phyloP scores from a whole-genome alignment of 2,329 filamentous ascomycete species.

The Hypoxylon rubiginosum region DNA sequence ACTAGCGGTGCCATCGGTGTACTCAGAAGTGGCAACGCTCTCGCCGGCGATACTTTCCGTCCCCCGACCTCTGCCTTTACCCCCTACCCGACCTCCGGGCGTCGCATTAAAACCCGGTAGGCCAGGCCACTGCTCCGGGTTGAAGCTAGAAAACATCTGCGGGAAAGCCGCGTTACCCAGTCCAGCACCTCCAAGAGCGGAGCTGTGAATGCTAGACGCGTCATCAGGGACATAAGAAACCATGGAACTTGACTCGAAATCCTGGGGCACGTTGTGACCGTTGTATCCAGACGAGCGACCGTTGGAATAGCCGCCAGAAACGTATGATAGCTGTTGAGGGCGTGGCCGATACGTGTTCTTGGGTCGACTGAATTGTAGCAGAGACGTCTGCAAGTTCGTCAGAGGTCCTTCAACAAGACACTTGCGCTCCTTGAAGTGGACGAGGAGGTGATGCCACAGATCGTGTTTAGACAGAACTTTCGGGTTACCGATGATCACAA shows the following conservation, averaged over 20 bases:
- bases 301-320: conserved; percentile 53
- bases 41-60: conserved; percentile 89
- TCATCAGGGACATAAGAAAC: conserved; percentile 97
- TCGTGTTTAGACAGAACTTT: conserved; percentile 98
- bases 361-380: conserved; percentile 94
- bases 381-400: conserved; percentile 93
- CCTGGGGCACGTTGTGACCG: conserved; percentile 60
- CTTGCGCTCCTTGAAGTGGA: conserved; percentile 97
- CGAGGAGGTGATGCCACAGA: conserved; percentile 93
- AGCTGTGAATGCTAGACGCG: conserved; percentile 95
- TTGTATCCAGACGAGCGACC: conserved; percentile 57
- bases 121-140: conserved; percentile 87
- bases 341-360: conserved; percentile 95
- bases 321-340: conserved; percentile 79
- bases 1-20: conserved; percentile 85
- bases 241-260: conserved; percentile 86
- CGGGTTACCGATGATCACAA: conserved; percentile 97
- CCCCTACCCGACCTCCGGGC: conserved; percentile 71
- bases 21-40: conserved; percentile 91
- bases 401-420: conserved; percentile 96
- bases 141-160: conserved; percentile 95
- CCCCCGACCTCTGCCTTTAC: conserved; percentile 75
- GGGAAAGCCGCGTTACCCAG: conserved; percentile 83
- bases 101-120: conserved; percentile 73
- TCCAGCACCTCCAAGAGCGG: conserved; percentile 87